phyloP scores from a whole-genome alignment of 179 eudicot species.

The Amaranthus tricolor region DNA sequence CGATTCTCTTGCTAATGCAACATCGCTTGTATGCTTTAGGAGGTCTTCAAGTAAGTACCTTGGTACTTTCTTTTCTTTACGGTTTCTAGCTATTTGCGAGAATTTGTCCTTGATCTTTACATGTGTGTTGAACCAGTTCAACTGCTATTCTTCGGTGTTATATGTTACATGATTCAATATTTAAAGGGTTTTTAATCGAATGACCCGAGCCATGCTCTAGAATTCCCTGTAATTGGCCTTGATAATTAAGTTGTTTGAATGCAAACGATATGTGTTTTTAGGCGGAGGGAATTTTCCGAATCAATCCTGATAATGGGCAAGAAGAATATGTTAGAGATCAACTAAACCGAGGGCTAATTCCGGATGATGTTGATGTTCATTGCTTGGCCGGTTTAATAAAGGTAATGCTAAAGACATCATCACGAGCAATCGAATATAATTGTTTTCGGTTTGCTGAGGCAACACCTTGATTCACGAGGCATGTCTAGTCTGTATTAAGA shows the following conservation, averaged over 20 bases:
- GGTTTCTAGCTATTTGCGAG: no score
- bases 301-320: conserved; percentile 69
- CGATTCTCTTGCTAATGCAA: conserved; percentile 82
- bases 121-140: no score
- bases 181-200: no score
- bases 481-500: neutral
- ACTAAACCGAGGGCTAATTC: conserved; percentile 64
- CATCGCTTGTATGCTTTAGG: conserved; percentile 61
- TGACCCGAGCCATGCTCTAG: no score
- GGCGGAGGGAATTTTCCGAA: conserved; percentile 91
- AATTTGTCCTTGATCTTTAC: no score
- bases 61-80: no score
- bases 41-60: conserved; percentile 57
- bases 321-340: conserved; percentile 80
- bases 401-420: conserved; percentile 34
- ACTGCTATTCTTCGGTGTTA: no score
- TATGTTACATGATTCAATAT: no score
- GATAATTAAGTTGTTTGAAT: no score
- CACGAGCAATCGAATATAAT: no score
- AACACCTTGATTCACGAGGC: neutral
- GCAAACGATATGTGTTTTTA: conserved; percentile 11
- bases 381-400: conserved; percentile 84
- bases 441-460: no score
- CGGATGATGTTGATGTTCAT: conserved; percentile 71
- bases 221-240: no score